Evolutionary conservation across 768 basidiomycete species (phyloP).

Genomic region (Phylloporus scabripes): DNA sequence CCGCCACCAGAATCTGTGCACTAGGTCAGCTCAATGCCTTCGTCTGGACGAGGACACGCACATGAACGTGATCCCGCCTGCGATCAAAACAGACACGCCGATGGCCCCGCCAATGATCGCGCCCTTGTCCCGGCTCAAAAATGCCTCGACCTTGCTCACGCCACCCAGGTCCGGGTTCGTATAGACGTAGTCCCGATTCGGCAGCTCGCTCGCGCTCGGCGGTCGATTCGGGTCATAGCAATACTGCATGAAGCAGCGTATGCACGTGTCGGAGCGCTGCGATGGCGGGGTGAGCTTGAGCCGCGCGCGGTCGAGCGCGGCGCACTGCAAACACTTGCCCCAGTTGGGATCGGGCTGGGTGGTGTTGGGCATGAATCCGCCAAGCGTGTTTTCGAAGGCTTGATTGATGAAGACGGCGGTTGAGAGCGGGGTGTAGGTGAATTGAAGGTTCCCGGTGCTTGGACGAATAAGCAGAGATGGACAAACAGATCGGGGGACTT

Average conservation of each 20-base stretch:
- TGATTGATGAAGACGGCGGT: constrained; percentile 57
- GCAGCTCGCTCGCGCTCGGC: constrained; percentile 43
- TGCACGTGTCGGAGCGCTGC: constrained; percentile 42
- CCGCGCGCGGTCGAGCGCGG: constrained; percentile 53
- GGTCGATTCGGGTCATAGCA: constrained; percentile 56
- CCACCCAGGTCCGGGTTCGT: constrained; percentile 53
- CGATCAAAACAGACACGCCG: constrained; percentile 39
- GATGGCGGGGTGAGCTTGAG: constrained; percentile 32
- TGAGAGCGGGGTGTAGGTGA: constrained; percentile 54
- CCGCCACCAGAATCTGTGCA: constrained; percentile 29
- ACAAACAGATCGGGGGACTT: background rate
- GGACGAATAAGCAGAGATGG: background rate
- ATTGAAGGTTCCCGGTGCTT: constrained; percentile 53
- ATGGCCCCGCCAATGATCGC: constrained; percentile 45
- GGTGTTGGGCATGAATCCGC: constrained; percentile 57
- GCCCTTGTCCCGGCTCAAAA: constrained; percentile 42
- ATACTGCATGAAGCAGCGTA: constrained; percentile 57
- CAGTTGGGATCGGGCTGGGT: constrained; percentile 51
- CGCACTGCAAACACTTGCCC: constrained; percentile 58
- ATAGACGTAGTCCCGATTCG: constrained; percentile 39
- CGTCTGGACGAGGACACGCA: constrained; percentile 15
- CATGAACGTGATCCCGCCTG: constrained; percentile 31
- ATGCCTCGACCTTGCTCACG: constrained; percentile 35
- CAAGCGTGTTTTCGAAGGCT: constrained; percentile 47
- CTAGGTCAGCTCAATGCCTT: background rate